Conservation (phyloP, 2,329 filamentous ascomycete genomes). For the Nemania sp. region DNA sequence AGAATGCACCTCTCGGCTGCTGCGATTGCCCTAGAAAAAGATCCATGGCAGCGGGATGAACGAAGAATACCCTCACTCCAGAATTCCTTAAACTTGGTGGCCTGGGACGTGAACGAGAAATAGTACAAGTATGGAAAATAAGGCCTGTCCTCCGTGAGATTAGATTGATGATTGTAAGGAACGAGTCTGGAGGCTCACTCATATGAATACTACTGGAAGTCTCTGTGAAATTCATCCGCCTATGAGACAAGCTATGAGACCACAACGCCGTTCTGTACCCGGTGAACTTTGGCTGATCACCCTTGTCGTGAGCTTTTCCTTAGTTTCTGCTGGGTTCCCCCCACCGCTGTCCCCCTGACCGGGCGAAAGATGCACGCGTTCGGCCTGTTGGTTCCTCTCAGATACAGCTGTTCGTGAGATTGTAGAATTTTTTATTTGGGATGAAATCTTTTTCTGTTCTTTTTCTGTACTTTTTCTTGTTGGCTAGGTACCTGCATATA, state of each 20-base stretch:
- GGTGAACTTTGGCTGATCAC: not conserved
- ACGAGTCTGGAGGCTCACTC: conserved; percentile 1
- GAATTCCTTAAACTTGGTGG: not conserved
- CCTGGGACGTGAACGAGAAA: not conserved
- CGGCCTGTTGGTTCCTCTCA: no score
- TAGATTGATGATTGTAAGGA: conserved; percentile 2
- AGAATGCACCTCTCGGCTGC: conserved; percentile 4
- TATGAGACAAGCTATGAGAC: no score
- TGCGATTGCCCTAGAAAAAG: not conserved
- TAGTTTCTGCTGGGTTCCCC: no score
- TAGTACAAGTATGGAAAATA: not conserved
- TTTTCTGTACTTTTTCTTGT: no score
- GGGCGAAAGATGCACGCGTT: no score
- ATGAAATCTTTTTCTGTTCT: no score
- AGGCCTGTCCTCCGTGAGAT: not conserved
- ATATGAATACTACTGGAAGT: not conserved
- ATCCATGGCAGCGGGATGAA: not conserved
- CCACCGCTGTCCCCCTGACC: no score
- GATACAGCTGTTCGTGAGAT: no score
- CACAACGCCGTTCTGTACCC: not conserved
- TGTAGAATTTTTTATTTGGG: no score
- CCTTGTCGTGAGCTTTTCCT: not conserved
- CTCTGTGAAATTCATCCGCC: no score
- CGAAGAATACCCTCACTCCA: not conserved
- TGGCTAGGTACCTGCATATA: no score